Percentiles rank a stretch among this genome's conserved stretches.
phyloP scores from a whole-genome alignment of 2,329 filamentous ascomycete species.

The Bipolaris sorokiniana region DNA sequence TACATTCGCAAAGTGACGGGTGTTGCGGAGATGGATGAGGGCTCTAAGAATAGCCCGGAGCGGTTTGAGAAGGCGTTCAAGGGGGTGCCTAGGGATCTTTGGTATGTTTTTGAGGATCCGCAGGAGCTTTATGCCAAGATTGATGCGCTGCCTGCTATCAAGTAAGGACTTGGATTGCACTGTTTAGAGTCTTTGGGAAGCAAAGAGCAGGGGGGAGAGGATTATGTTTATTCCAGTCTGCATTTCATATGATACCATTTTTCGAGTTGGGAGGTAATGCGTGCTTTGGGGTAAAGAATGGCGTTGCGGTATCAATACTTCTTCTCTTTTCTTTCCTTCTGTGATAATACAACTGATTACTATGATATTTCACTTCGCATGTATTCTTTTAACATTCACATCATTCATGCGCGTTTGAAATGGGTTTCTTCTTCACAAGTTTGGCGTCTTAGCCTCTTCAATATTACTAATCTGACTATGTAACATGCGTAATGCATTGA shows the following conservation, averaged over 20 bases:
- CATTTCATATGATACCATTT: constrained; percentile 8
- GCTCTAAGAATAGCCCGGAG: constrained; percentile 69
- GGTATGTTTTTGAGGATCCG: constrained; percentile 84
- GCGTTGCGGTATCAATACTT: neutral
- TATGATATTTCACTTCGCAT: neutral
- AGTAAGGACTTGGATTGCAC: constrained; percentile 8
- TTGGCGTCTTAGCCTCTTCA: too few relatives aligned
- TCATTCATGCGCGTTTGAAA: too few relatives aligned
- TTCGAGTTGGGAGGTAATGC: neutral
- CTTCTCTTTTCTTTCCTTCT: neutral
- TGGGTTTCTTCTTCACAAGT: too few relatives aligned
- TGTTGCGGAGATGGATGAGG: constrained; percentile 74
- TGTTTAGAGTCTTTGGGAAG: too few relatives aligned
- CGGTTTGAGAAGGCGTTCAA: constrained; percentile 86
- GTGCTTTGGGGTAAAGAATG: neutral
- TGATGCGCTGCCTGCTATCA: constrained; percentile 34
- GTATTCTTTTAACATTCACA: neutral
- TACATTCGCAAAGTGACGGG: constrained; percentile 84
- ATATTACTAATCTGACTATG: too few relatives aligned
- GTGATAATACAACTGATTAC: neutral
- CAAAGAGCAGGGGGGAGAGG: too few relatives aligned
- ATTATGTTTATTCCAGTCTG: neutral
- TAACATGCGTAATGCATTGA: too few relatives aligned
- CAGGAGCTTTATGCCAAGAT: constrained; percentile 62
- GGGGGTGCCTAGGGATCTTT: constrained; percentile 70